Base-by-base conservation (phyloP, 441 rosid species). In the Euphorbia neoarborescens region DNA sequence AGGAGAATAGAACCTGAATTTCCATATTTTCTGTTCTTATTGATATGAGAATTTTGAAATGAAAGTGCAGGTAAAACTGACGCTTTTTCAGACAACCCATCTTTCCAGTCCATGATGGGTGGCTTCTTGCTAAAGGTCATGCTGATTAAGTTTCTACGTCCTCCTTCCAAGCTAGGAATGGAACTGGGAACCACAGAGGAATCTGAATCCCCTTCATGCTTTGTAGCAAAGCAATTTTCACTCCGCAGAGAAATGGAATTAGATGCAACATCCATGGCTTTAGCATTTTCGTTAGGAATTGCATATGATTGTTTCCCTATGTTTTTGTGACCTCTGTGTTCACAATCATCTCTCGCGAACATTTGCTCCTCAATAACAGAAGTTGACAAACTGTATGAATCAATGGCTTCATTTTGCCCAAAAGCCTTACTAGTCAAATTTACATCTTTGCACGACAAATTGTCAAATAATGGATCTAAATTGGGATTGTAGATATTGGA, bases 91-190 rank as follows among this genome's bases (percentile, higher is more conserved):
- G 75, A 73, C 70, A 78, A 68, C 77, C 69, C 80, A 77, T 73
- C 79, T 65, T 76, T 65, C 83, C 74, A 73, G 73, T 83, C 84
- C 17, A 78, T 68, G 24, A 71, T 62, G 7, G 88, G 89, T 13
- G 85, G 86, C 77, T 87, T 86, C 82, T 80, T 87, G 72, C 74
- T 71, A 70, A 87, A 75, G 62, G 89, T 83, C 82, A 84, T 66
- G 81, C 80, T 82, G 76, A 80, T 68, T 68, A 86, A 66, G 65
- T 66, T 71, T 65, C 57, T 68, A 12, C 81, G 66, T 65, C 73
- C 85, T 68, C 64, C 79, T 69, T 73, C 68, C 67, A 65, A 71
- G 53, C 69, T 77, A 63, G 79, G 73, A 28, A 9, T 42, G 35
- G 72, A 56, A 67, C 67, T 50, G 66, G 57, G 70, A 70, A 66